Evolutionary conservation across 306 rosid species (phyloP).

Genomic region (Casuarina glauca): DNA sequence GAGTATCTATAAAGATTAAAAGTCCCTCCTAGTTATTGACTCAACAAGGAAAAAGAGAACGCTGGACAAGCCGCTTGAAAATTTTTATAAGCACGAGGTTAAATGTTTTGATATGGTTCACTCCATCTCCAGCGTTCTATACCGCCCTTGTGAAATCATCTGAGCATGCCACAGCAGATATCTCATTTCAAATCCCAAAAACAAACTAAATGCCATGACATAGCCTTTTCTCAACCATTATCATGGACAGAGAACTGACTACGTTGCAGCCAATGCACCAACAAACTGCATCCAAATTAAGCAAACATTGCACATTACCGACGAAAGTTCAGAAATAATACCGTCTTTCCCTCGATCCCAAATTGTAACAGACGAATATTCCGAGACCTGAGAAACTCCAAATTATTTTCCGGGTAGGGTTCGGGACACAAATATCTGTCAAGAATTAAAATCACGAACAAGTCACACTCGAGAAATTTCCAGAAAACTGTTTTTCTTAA

Average conservation of each 20-base stretch:
- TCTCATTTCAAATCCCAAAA: background rate
- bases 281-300: background rate
- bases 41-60: background rate
- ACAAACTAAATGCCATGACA: background rate
- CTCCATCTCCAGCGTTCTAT: too few species aligned
- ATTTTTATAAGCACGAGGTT: background rate
- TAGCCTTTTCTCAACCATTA: background rate
- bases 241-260: background rate
- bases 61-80: background rate
- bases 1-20: background rate
- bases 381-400: conserved; percentile 66
- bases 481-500: background rate
- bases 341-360: conserved; percentile 93
- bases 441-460: conserved; percentile 17
- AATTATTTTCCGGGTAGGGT: conserved; percentile 79
- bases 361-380: conserved; percentile 78
- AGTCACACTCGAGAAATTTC: background rate
- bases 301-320: background rate
- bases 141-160: too few species aligned
- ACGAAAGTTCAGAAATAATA: conserved; percentile 29
- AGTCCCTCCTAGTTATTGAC: background rate
- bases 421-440: conserved; percentile 92
- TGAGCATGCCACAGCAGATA: background rate
- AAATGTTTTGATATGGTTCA: too few species aligned
- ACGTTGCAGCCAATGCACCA: background rate